Base-by-base conservation (phyloP, 768 basidiomycete genomes). In the Plicaturopsis crispa region DNA sequence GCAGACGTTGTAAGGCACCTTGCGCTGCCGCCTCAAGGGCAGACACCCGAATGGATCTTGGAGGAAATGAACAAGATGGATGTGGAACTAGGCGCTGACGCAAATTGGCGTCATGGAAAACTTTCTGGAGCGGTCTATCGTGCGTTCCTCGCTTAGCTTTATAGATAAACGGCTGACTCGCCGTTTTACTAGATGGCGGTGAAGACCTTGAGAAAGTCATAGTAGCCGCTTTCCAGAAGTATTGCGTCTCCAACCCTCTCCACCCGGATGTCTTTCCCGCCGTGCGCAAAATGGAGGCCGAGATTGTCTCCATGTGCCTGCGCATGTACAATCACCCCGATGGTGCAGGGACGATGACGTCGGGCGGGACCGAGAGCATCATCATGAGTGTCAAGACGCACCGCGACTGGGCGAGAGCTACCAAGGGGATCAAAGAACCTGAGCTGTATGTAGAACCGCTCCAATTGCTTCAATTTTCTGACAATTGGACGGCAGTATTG, bases 221-320 rank as follows among this genome's bases (percentile, higher is more conserved):
- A 46, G 76, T 83, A 16, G 70, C 83, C 4, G 90, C 91, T 0
- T 87, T 88, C 52, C 68, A 78, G 44, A 77, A 78, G 36, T 96
- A 92, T 47, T 78, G 81, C 33, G 77, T 91, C 36, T 84, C 86
- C 19, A 92, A 94, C 52, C 90, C 92, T 2, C 68, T 97, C 7
- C 92, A 97, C 51, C 90, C 94, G 0, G 89, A 92, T 40, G 79
- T 92, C 31, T 96, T 96, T 61, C 93, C 93, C 1, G 83, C 87
- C 0, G 63, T 96, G 8, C 73, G 94, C 34, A 92, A 94, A 64
- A 99, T 99, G 94, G 94, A 99, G 52, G 87, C 91, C 12, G 93
- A 97, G 52, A 75, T 93, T 19, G 89, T 93, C 31, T 69, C 85
- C 7, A 91, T 91, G 84, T 85, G 81, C 44, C 67, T 94, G 33